phyloP scores from a whole-genome alignment of 495 filamentous ascomycete species.

The Glutinoglossum americanum region DNA sequence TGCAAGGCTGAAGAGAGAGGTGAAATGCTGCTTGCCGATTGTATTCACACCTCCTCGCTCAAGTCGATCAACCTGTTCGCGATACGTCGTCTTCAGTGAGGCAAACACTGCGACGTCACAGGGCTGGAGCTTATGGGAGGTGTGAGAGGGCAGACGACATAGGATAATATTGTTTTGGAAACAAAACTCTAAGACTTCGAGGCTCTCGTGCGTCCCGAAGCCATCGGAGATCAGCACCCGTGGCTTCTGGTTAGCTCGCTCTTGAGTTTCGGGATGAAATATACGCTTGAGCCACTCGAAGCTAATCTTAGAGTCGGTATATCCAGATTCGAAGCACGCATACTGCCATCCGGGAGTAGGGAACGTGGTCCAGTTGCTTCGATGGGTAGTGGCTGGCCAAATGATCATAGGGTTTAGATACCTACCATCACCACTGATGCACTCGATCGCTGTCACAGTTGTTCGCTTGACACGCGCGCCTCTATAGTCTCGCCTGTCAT shows the following conservation, averaged over 20 bases:
- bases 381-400: conserved; percentile 18
- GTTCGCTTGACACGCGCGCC: conserved; percentile 10
- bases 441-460: conserved; percentile 18
- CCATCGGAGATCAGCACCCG: conserved; percentile 5
- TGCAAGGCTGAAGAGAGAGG: conserved; percentile 15
- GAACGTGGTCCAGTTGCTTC: conserved; percentile 10
- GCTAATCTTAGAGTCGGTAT: conserved; percentile 15
- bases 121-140: conserved; percentile 2
- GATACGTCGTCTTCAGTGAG: conserved; percentile 13
- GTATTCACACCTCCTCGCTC: conserved; percentile 11
- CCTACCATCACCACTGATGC: conserved; percentile 14
- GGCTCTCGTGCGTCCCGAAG: conserved; percentile 4
- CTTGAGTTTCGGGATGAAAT: not conserved
- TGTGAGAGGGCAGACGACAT: not conserved
- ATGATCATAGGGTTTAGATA: conserved; percentile 15
- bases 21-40: conserved; percentile 18
- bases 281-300: conserved; percentile 7
- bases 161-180: conserved; percentile 6
- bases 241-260: not conserved
- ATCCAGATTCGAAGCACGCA: conserved; percentile 14
- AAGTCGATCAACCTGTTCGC: conserved; percentile 11
- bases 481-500: not conserved
- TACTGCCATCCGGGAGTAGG: conserved; percentile 13
- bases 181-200: conserved; percentile 7
- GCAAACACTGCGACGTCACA: not conserved